A percentile compares a stretch with the other conserved stretches of the same genome.
These are phyloP conservation scores for Aspergillus hortae DNA, from an alignment of 2,329 filamentous ascomycete genomes.

Conservation along the genomic window DNA sequence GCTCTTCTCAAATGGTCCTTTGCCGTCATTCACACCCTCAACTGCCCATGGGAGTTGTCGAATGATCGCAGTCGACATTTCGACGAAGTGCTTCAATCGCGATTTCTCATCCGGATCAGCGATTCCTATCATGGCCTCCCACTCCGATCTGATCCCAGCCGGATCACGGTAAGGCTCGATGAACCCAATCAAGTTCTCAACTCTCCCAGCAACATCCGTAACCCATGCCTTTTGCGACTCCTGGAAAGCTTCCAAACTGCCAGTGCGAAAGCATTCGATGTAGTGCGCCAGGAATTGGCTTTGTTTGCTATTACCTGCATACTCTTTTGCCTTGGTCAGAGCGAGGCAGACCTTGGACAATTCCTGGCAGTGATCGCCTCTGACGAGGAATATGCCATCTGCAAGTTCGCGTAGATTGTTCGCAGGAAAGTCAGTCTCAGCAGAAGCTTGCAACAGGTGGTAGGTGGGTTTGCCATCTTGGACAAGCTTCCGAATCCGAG, in stretches of 20 bases:
- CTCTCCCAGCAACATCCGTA: conserved; percentile 48
- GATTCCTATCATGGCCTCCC: conserved; percentile 46
- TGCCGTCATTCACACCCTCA: conserved; percentile 32
- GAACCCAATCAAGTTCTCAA: conserved; percentile 53
- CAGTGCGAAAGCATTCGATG: conserved; percentile 41
- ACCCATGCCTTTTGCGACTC: conserved; percentile 52
- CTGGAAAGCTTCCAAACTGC: conserved; percentile 49
- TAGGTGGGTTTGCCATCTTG: not conserved
- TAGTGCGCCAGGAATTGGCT: too few relatives aligned
- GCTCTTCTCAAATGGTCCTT: conserved; percentile 25
- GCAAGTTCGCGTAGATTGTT: too few relatives aligned
- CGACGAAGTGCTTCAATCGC: conserved; percentile 7
- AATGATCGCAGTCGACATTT: not conserved
- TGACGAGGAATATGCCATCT: too few relatives aligned
- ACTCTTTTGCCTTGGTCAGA: too few relatives aligned
- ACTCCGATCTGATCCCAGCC: conserved; percentile 51
- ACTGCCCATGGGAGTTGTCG: conserved; percentile 24
- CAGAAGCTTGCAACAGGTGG: too few relatives aligned
- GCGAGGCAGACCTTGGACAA: too few relatives aligned
- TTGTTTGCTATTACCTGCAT: too few relatives aligned
- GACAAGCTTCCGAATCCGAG: conserved; percentile 17
- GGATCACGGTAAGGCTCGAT: conserved; percentile 55
- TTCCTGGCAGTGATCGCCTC: too few relatives aligned
- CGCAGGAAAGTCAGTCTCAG: too few relatives aligned
- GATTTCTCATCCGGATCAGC: conserved; percentile 18